phyloP scores from a whole-genome alignment of 192 early-diverging fungal species.

The Dimargaris xerosporica region DNA sequence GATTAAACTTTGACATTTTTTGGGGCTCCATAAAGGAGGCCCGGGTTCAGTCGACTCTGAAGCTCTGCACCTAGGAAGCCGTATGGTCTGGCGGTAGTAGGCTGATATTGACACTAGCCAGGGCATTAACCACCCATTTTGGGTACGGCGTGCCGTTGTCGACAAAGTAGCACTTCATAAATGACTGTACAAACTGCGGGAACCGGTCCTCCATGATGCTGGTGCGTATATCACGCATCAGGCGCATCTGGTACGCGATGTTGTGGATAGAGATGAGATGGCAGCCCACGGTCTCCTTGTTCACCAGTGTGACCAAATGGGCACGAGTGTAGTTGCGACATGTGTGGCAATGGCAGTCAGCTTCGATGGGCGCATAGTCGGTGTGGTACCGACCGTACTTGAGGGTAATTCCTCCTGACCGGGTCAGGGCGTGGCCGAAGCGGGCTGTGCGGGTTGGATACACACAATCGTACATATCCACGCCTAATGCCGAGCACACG shows the following conservation, averaged over 20 bases:
- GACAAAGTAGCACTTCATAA: slow-evolving; percentile 49
- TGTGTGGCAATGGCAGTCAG: slow-evolving; percentile 57
- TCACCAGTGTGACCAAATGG: slow-evolving; percentile 49
- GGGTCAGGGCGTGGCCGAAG: slow-evolving; percentile 71
- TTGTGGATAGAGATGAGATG: slow-evolving; percentile 74
- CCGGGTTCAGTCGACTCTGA: too few relatives aligned
- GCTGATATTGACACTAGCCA: slow-evolving; percentile 51
- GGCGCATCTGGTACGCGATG: slow-evolving; percentile 65
- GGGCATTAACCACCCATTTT: slow-evolving; percentile 53
- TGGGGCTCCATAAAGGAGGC: too few relatives aligned
- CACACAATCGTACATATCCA: slow-evolving; percentile 87
- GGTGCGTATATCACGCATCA: slow-evolving; percentile 63
- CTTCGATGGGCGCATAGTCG: slow-evolving; percentile 59
- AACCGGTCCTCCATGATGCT: slow-evolving; percentile 52
- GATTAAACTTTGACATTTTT: too few relatives aligned
- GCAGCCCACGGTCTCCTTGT: slow-evolving; percentile 63
- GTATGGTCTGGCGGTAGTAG: too few relatives aligned
- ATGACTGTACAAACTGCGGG: slow-evolving; percentile 51
- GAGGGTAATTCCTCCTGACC: slow-evolving; percentile 49
- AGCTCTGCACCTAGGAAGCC: too few relatives aligned
- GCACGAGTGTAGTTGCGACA: slow-evolving; percentile 60
- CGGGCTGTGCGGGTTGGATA: slow-evolving; percentile 80
- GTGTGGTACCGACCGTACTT: slow-evolving; percentile 39
- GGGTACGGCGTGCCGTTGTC: slow-evolving; percentile 28
- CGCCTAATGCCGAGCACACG: slow-evolving; percentile 70